Evolutionary conservation across 2,329 filamentous ascomycete species (phyloP).

Genomic region (Aspergillus proliferans): DNA sequence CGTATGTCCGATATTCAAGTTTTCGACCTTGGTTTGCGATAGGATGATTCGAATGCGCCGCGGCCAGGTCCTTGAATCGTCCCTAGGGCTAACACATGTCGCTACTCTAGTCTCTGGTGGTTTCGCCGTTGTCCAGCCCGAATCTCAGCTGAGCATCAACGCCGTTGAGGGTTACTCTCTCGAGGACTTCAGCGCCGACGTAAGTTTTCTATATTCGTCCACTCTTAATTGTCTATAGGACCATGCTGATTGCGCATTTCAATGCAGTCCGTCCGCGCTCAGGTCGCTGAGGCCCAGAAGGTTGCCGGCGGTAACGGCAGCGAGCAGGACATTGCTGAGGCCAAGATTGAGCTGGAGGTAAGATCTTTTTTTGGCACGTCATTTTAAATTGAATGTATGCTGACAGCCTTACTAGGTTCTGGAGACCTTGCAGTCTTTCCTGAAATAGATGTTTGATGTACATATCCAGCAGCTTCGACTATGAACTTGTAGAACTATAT

Average conservation of each 20-base stretch:
- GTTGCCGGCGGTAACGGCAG: conserved; percentile 82
- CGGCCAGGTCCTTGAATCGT: neutral
- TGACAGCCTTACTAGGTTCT: conserved; percentile 34
- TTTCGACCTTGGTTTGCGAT: neutral
- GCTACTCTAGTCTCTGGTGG: conserved; percentile 73
- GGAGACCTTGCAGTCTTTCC: conserved; percentile 43
- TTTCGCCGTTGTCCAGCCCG: conserved; percentile 93
- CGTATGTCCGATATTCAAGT: conserved; percentile 54
- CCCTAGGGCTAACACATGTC: conserved; percentile 14
- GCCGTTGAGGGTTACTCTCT: conserved; percentile 90
- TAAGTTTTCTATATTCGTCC: conserved; percentile 26
- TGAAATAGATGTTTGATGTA: conserved; percentile 43
- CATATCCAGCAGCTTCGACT: conserved; percentile 29
- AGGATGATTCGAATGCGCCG: neutral
- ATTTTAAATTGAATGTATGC: neutral
- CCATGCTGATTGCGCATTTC: conserved; percentile 5
- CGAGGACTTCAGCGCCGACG: conserved; percentile 91
- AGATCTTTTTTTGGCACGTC: conserved; percentile 4
- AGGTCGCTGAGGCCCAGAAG: conserved; percentile 94
- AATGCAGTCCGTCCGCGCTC: conserved; percentile 65
- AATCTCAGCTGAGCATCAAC: conserved; percentile 95
- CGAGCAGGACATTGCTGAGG: conserved; percentile 96
- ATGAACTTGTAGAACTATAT: conserved; percentile 38
- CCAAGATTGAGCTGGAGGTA: conserved; percentile 98
- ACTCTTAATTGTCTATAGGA: neutral